Evolutionary conservation across 1,139 yeast species (phyloP), one percentile per base, ranked within the genome.

Genomic region (Geotrichum australiense): DNA sequence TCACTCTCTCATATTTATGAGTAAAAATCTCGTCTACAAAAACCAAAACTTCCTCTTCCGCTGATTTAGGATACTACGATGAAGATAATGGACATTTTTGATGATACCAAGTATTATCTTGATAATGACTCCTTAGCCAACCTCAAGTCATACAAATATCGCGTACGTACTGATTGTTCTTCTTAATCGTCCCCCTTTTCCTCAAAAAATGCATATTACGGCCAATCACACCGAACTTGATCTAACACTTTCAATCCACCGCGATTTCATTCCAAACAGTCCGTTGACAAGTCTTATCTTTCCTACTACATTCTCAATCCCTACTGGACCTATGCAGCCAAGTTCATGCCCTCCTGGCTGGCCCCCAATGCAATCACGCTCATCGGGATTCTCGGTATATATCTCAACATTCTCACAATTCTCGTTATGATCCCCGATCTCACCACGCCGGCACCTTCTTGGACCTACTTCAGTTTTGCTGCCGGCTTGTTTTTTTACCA

Each of bases 331-430:
- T 66, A 67, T 53, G 76, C 78, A 54, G 87, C 80, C 12, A 62
- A 66, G 52, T 68, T 80, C 47, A 79, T 82, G 69, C 93, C 93
- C 5, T 54, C 69, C 45, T 74, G 75, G 67, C 76, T 82, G 73
- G 91, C 93, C 2, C 93, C 93, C 2, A 82, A 82, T 55, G 74
- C 78, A 55, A 77, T 82, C 52, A 82, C 93, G 1, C 63, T 82
- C 38, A 63, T 75, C 19, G 93, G 93, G 2, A 64, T 82, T 43
- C 54, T 71, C 33, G 81, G 80, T 55, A 70, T 82, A 41, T 55
- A 79, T 37, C 58, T 66, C 40, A 76, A 80, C 53, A 66, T 80
- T 47, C 41, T 69, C 2, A 60, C 73, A 32, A 78, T 80, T 12
- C 70, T 78, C 46, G 69, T 74, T 52, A 75, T 64, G 52, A 79